phyloP scores from a whole-genome alignment of 768 basidiomycete genomes.

The Cyclocybe cylindracea region DNA sequence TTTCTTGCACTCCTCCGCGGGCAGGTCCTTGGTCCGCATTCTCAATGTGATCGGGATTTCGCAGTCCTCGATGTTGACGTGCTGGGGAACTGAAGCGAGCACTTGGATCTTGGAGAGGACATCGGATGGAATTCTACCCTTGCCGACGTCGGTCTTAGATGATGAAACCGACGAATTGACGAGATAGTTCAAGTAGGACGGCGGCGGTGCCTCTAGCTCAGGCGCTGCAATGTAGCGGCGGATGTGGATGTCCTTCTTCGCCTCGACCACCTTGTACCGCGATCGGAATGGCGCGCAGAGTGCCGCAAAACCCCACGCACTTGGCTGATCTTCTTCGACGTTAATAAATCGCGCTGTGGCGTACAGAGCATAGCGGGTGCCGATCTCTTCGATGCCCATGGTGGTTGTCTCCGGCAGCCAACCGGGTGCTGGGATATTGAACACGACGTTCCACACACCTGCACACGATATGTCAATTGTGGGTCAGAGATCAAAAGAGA shows the following conservation, averaged over 20 bases:
- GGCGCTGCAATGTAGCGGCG: conserved; percentile 55
- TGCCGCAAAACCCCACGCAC: conserved; percentile 47
- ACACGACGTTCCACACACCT: conserved; percentile 73
- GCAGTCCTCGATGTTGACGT: conserved; percentile 46
- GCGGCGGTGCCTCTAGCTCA: conserved; percentile 30
- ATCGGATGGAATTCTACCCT: conserved; percentile 45
- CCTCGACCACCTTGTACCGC: conserved; percentile 40
- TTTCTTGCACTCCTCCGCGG: conserved; percentile 48
- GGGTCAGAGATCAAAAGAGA: not conserved
- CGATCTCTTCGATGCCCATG: conserved; percentile 52
- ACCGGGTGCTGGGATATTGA: conserved; percentile 84
- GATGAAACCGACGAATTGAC: conserved; percentile 38
- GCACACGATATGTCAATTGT: not conserved
- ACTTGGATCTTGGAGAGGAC: conserved; percentile 66
- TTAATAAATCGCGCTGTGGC: conserved; percentile 63
- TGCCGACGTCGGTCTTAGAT: conserved; percentile 12
- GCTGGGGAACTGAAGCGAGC: conserved; percentile 61
- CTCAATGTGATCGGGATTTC: conserved; percentile 58
- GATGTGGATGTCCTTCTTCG: conserved; percentile 45
- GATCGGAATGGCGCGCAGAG: conserved; percentile 60
- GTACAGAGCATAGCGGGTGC: conserved; percentile 66
- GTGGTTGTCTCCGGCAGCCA: conserved; percentile 75
- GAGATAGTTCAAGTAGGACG: conserved; percentile 41
- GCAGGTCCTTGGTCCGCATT: conserved; percentile 56
- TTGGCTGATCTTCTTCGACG: conserved; percentile 39